phyloP scores from a whole-genome alignment of 768 basidiomycete genomes.

The Pulveroboletus sp. region DNA sequence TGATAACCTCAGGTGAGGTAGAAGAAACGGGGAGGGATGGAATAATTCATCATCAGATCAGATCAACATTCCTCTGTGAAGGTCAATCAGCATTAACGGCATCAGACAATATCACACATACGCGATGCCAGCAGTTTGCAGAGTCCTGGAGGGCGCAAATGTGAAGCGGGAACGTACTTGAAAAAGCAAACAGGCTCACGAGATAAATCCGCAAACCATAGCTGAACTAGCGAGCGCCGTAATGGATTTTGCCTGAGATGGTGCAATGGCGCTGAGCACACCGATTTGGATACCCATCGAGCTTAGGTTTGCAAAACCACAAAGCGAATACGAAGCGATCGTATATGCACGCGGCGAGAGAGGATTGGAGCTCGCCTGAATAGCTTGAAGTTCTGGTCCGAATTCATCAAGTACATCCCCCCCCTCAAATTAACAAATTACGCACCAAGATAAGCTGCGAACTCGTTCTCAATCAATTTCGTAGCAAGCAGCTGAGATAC shows the following conservation, averaged over 20 bases:
- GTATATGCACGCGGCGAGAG: conserved; percentile 72
- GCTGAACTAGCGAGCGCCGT: conserved; percentile 63
- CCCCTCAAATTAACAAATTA: background rate
- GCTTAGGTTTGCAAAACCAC: conserved; percentile 86
- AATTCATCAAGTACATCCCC: background rate
- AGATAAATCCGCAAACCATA: conserved; percentile 67
- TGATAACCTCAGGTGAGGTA: too few relatives aligned
- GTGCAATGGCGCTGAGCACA: conserved; percentile 66
- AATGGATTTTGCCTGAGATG: conserved; percentile 65
- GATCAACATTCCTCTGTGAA: conserved; percentile 42
- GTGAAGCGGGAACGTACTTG: background rate
- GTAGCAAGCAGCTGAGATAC: conserved; percentile 80
- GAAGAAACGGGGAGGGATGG: background rate
- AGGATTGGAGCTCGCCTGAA: conserved; percentile 47
- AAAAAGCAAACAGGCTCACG: conserved; percentile 23
- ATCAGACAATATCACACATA: conserved; percentile 29
- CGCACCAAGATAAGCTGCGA: conserved; percentile 61
- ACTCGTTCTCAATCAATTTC: conserved; percentile 86
- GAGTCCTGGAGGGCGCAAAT: conserved; percentile 29
- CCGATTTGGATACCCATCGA: conserved; percentile 86
- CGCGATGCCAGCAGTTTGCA: conserved; percentile 58
- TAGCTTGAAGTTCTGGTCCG: conserved; percentile 33
- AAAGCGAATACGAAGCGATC: conserved; percentile 82
- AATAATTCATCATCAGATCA: conserved; percentile 25
- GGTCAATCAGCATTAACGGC: conserved; percentile 14